Percentiles rank a stretch among this genome's conserved stretches.
Conservation (phyloP, 2,329 filamentous ascomycete genomes). For the Nemania serpens region DNA sequence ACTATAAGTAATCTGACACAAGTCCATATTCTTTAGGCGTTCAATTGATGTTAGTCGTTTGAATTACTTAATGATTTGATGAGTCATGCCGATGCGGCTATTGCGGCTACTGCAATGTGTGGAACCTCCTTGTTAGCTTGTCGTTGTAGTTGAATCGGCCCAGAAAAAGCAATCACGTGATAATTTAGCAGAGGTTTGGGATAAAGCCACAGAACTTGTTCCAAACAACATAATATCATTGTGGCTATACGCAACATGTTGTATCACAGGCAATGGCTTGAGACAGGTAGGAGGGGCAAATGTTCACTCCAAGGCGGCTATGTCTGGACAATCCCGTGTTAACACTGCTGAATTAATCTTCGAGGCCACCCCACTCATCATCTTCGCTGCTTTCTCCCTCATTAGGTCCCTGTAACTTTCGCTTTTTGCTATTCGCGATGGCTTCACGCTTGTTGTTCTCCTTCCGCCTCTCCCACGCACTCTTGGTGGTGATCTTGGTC, state of each 20-base stretch:
- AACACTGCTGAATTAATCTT: conserved; percentile 41
- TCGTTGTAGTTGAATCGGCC: neutral
- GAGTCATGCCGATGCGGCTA: neutral
- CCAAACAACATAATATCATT: too few species aligned
- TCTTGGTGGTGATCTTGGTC: conserved; percentile 81
- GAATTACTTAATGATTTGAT: neutral
- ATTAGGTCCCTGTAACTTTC: conserved; percentile 47
- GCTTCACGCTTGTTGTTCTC: conserved; percentile 70
- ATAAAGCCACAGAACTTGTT: too few species aligned
- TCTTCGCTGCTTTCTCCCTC: conserved; percentile 37
- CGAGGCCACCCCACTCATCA: conserved; percentile 56
- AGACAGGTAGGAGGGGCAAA: neutral
- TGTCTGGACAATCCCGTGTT: neutral
- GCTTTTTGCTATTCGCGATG: conserved; percentile 64
- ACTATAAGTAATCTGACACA: neutral
- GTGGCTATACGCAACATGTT: neutral
- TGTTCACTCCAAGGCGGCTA: neutral
- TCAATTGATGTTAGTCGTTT: neutral
- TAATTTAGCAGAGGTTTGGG: neutral
- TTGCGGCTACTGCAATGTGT: neutral
- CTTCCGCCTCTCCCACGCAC: conserved; percentile 71
- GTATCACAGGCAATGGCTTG: neutral
- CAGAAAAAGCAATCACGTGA: neutral
- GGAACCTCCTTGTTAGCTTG: neutral
- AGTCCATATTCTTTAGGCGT: neutral